Evolutionary conservation across 805 yeast species (phyloP).

Genomic region (Komagataella phaffii): DNA sequence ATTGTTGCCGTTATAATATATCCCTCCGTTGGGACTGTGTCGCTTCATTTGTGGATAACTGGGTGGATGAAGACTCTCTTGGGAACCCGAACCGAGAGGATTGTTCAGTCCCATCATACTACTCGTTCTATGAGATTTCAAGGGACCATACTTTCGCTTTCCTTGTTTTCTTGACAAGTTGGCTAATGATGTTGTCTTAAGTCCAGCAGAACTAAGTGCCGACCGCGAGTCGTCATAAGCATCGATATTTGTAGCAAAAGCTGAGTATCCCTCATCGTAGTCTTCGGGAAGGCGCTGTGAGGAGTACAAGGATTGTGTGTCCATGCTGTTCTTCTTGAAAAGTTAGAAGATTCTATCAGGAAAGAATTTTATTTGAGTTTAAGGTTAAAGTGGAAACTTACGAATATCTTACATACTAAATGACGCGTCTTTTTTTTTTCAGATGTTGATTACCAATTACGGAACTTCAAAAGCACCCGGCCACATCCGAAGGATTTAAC

Average conservation of each 20-base stretch:
- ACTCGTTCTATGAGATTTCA: not conserved
- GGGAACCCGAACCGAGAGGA: constrained; percentile 1
- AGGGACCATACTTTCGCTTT: not conserved
- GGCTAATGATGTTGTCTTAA: constrained; percentile 3
- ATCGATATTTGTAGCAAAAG: not conserved
- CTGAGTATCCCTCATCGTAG: constrained; percentile 1
- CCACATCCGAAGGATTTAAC: not conserved
- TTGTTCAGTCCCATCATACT: not conserved
- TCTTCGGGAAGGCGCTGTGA: constrained; percentile 2
- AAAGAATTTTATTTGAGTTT: not conserved
- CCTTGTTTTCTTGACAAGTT: not conserved
- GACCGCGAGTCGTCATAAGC: constrained; percentile 1
- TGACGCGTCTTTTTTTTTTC: not conserved
- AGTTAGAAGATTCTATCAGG: not conserved
- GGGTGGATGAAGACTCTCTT: constrained; percentile 1
- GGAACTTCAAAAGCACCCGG: not conserved
- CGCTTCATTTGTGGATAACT: not conserved
- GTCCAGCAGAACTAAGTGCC: constrained; percentile 2
- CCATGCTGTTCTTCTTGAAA: not conserved
- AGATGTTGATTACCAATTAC: not conserved
- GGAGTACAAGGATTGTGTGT: not conserved
- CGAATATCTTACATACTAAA: not conserved
- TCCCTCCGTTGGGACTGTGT: not conserved
- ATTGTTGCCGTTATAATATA: not conserved
- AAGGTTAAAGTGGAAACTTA: not conserved